phyloP scores from a whole-genome alignment of 2,329 filamentous ascomycete species.

The Keithomyces neogunnii region DNA sequence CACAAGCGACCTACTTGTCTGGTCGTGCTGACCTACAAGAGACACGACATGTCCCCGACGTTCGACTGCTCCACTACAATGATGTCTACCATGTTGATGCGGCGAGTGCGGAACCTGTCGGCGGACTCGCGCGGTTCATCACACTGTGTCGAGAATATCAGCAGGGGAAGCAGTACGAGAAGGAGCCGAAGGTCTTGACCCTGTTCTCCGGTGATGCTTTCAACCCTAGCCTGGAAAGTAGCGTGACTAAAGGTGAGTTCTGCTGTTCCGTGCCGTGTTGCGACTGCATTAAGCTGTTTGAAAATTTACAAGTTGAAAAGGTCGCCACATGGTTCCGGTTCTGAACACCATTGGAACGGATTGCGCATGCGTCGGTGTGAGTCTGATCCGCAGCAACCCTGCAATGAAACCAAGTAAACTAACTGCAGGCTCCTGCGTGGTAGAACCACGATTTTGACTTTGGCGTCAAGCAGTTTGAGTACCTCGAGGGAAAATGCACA shows the following conservation, averaged over 20 bases:
- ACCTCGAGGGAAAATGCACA: constrained; percentile 63
- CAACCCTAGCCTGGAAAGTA: constrained; percentile 83
- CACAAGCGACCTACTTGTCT: constrained; percentile 16
- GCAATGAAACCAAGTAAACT: not conserved
- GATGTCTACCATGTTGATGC: constrained; percentile 86
- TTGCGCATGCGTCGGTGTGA: constrained; percentile 73
- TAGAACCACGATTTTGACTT: constrained; percentile 92
- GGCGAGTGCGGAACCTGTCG: constrained; percentile 70
- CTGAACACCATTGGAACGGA: constrained; percentile 71
- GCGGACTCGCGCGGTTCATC: constrained; percentile 74
- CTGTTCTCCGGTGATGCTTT: constrained; percentile 91
- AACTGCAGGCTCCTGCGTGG: not conserved
- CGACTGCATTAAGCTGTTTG: too few species aligned
- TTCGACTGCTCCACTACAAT: constrained; percentile 85
- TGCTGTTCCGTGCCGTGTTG: not conserved
- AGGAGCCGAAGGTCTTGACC: constrained; percentile 59
- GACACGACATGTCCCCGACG: constrained; percentile 41
- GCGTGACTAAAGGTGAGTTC: constrained; percentile 68
- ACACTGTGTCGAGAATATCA: constrained; percentile 70
- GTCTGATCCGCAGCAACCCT: constrained; percentile 22
- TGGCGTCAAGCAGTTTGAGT: constrained; percentile 70
- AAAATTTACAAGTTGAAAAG: constrained; percentile 23
- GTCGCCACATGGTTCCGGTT: constrained; percentile 79
- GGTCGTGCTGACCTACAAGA: constrained; percentile 7
- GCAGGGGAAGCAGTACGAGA: constrained; percentile 47